Base-by-base conservation (phyloP, 495 filamentous ascomycete species). In the Darksidea phi region DNA sequence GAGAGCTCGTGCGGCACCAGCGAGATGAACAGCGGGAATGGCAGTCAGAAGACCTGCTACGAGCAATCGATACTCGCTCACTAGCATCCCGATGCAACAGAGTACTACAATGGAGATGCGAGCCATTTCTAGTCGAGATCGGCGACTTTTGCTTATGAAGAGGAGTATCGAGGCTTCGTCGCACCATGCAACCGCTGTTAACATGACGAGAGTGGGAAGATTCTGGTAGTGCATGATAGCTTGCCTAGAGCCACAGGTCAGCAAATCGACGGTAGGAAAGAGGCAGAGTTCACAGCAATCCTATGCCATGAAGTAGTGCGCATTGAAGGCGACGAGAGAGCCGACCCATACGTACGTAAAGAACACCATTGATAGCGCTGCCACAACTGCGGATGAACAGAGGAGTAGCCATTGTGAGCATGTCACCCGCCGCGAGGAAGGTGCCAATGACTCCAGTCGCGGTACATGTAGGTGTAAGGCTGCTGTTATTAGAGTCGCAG, bases 51-150 rank as follows among this genome's bases (percentile, higher is more conserved):
- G 42, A 3, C 41, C 54, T 6, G 24, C 20, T 4, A 48, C 41
- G n/a, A 38, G 47, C 23, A 57, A 17, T 17, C 41, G 48, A 36
- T 57, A 57, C 42, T 57, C 54, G 13, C 28, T 3, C 28, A 4
- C 24, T 17, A 57, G 32, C 5, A 57, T 48, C 4, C 21, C 42
- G 21, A 24, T 36, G 43, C 54, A 48, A 2, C 23, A 12, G 17
- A 48, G 12, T 20, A 34, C 12, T 11, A 48, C 38, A 13, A 57
- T n/a, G n/a, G 45, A 17, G 41, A 56, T 21, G 10, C 53, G 25
- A 56, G 32, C 15, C 15, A 12, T 25, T 3, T 56, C 23, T 36
- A 37, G 2, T 23, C 23, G 36, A 1, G 10, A 43, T 43, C 15
- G 51, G 42, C 3, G 41, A 54, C 17, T 21, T 23, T n/a, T 25